phyloP scores from a whole-genome alignment of 345 rosid species.

The Linum lewisii region DNA sequence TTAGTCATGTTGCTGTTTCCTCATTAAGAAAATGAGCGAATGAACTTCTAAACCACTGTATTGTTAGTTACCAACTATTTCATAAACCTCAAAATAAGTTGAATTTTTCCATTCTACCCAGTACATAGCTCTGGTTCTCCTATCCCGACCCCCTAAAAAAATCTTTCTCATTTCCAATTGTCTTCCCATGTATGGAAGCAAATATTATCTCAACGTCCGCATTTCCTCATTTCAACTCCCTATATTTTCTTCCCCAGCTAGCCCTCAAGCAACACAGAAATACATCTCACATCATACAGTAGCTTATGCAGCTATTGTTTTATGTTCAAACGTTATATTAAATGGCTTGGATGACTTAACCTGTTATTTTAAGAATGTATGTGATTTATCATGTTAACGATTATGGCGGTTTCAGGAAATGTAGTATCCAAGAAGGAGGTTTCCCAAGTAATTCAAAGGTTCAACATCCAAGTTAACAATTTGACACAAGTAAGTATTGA shows the following conservation, averaged over 20 bases:
- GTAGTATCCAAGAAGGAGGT: slow-evolving; percentile 50
- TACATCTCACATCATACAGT: not conserved
- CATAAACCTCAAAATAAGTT: not conserved
- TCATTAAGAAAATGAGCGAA: not conserved
- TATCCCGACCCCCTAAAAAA: too few species aligned
- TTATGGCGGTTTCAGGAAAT: slow-evolving; percentile 42
- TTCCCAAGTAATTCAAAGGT: slow-evolving; percentile 43
- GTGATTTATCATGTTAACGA: not conserved
- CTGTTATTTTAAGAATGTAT: not conserved
- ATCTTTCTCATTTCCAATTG: not conserved
- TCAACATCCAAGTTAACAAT: slow-evolving; percentile 96
- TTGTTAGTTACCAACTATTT: not conserved
- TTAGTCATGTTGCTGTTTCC: slow-evolving; percentile 17
- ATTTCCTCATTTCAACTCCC: not conserved
- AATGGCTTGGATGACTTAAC: too few species aligned
- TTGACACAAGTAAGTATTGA: slow-evolving; percentile 67
- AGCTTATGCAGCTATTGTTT: not conserved
- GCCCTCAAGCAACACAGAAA: not conserved
- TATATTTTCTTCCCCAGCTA: not conserved
- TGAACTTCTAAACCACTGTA: not conserved
- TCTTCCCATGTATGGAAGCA: not conserved
- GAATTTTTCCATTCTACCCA: too few species aligned
- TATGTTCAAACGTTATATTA: not conserved
- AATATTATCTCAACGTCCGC: too few species aligned
- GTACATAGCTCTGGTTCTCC: too few species aligned